Percentiles rank a stretch among this genome's conserved stretches.
Evolutionary conservation across 2,329 filamentous ascomycete species (phyloP).

Genomic region (Pestalotiopsis sp.): DNA sequence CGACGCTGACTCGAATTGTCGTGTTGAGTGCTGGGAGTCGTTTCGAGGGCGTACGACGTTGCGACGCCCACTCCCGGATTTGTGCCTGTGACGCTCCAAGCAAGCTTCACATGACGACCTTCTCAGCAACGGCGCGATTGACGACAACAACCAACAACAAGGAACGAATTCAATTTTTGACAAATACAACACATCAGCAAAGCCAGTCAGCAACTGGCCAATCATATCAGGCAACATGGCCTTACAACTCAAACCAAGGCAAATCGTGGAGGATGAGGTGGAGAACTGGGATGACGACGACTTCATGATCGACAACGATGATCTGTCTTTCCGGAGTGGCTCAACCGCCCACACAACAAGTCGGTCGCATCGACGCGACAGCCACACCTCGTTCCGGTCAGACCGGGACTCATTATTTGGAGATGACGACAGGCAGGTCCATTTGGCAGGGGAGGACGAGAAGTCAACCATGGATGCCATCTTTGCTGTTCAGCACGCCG

Average conservation of each 20-base stretch:
- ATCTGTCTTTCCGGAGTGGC: conserved; percentile 62
- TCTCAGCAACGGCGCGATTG: background rate
- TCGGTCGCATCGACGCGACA: conserved; percentile 66
- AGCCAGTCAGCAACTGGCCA: background rate
- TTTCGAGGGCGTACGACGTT: background rate
- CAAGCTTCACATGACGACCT: background rate
- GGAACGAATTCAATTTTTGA: background rate
- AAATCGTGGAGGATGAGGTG: conserved; percentile 59
- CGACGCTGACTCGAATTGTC: conserved; percentile 4
- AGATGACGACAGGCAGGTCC: conserved; percentile 87
- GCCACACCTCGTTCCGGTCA: conserved; percentile 82
- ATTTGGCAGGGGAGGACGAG: conserved; percentile 84
- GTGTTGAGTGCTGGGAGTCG: conserved; percentile 9
- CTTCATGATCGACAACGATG: conserved; percentile 70
- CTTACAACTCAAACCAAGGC: conserved; percentile 54
- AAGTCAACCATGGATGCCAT: conserved; percentile 84
- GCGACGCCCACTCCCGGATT: background rate
- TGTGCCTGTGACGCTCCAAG: background rate
- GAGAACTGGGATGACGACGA: conserved; percentile 83
- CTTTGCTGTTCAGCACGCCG: conserved; percentile 81
- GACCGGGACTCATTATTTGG: conserved; percentile 76
- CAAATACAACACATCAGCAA: background rate
- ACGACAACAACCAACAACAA: conserved; percentile 1
- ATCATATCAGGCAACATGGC: conserved; percentile 51
- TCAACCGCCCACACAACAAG: conserved; percentile 41